phyloP scores from a whole-genome alignment of 129 eudicot genomes.

The Pseudognaphalium luteoalbum region DNA sequence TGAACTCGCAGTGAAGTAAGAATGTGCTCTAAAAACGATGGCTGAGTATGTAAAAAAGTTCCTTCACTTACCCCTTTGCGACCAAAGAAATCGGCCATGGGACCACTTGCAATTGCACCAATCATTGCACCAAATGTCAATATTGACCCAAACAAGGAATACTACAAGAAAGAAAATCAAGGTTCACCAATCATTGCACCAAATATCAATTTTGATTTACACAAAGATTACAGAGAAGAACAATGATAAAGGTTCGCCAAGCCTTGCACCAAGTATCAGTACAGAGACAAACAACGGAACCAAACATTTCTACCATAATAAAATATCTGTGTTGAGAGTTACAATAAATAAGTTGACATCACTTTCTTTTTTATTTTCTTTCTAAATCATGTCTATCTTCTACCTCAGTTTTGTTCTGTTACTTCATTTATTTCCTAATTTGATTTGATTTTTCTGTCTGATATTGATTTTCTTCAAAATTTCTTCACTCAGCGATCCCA shows the following conservation, averaged over 20 bases:
- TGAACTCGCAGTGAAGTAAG: neutral
- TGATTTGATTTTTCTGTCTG: neutral
- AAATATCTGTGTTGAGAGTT: too few species aligned
- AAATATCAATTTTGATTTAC: slow-evolving; percentile 56
- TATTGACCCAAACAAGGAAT: slow-evolving; percentile 87
- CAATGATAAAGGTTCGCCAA: too few species aligned
- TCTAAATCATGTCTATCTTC: neutral
- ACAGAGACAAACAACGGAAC: slow-evolving; percentile 60
- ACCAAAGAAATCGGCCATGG: slow-evolving; percentile 76
- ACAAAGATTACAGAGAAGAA: slow-evolving; percentile 40
- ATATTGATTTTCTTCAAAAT: neutral
- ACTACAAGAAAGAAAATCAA: slow-evolving; percentile 45
- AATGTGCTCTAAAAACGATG: slow-evolving; percentile 7
- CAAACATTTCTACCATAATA: too few species aligned
- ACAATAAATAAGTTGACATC: too few species aligned
- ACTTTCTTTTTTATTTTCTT: neutral
- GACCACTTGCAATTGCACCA: slow-evolving; percentile 90
- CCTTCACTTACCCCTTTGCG: slow-evolving; percentile 80
- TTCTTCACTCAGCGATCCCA: neutral
- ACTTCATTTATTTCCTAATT: slow-evolving; percentile 6
- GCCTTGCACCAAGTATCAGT: slow-evolving; percentile 37
- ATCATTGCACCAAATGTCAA: slow-evolving; percentile 95
- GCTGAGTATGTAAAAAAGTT: slow-evolving; percentile 14
- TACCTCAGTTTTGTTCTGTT: slow-evolving; percentile 1
- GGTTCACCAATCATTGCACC: slow-evolving; percentile 63